phyloP scores from a whole-genome alignment of 129 eudicot species.

The Dittrichia graveolens region DNA sequence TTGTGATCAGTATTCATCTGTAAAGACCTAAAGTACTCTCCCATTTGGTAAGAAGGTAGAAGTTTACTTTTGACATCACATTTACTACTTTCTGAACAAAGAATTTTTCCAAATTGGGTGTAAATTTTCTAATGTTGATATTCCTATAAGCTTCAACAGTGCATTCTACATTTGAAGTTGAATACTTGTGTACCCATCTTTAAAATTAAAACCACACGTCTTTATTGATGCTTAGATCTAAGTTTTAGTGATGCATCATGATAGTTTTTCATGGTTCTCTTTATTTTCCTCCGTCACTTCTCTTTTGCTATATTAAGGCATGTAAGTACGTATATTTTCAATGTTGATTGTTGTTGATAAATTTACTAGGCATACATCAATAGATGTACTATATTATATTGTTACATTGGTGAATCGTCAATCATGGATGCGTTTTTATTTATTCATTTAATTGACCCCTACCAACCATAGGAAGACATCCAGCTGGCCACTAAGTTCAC shows the following conservation, averaged over 20 bases:
- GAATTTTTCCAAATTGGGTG: background rate
- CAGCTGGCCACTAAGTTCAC: background rate
- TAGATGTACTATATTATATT: too few relatives aligned
- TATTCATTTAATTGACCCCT: too few relatives aligned
- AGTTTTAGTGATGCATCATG: background rate
- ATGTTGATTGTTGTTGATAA: too few relatives aligned
- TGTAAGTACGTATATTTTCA: too few relatives aligned
- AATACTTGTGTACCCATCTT: too few relatives aligned
- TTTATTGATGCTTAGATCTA: too few relatives aligned
- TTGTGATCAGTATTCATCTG: background rate
- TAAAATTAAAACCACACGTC: too few relatives aligned
- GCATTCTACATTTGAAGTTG: too few relatives aligned
- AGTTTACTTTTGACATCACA: background rate
- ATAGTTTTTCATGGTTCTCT: background rate
- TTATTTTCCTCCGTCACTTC: background rate
- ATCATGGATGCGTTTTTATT: too few relatives aligned
- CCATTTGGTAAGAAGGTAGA: background rate
- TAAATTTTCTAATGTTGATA: background rate
- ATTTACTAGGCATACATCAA: too few relatives aligned
- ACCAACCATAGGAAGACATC: background rate
- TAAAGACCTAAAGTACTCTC: background rate
- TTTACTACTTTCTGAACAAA: background rate
- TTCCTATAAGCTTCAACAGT: too few relatives aligned
- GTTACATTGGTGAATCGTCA: too few relatives aligned
- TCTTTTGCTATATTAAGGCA: background rate